Percentiles rank a stretch among this genome's conserved stretches.
These are phyloP conservation scores for Ramalina peruviana DNA, from an alignment of 495 filamentous ascomycete species.

Conservation along the genomic window DNA sequence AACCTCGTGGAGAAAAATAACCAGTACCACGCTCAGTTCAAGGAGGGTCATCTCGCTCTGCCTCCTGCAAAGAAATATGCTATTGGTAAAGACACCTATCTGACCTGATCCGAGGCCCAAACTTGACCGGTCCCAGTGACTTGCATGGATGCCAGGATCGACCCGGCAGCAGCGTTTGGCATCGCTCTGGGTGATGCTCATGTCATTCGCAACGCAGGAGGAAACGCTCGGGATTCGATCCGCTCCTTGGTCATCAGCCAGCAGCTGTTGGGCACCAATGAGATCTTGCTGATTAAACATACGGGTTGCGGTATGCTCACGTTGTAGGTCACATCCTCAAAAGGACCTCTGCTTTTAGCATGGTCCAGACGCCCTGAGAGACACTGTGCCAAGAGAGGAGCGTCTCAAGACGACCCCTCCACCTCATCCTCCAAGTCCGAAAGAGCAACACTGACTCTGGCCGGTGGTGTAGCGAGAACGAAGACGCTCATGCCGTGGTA, in stretches of 20 bases:
- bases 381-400: no score
- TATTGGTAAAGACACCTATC: constrained; percentile 25
- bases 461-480: constrained; percentile 30
- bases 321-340: constrained; percentile 24
- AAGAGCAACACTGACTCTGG: no score
- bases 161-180: constrained; percentile 56
- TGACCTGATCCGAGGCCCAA: constrained; percentile 9
- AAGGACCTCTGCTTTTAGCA: no score
- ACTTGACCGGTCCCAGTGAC: constrained; percentile 35
- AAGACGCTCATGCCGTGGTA: constrained; percentile 43
- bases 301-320: constrained; percentile 71
- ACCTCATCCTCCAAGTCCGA: no score
- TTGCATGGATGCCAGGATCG: constrained; percentile 79
- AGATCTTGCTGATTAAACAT: constrained; percentile 69
- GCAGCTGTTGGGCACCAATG: constrained; percentile 67
- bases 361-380: no score
- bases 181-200: constrained; percentile 66
- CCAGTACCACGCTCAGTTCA: constrained; percentile 47
- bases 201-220: constrained; percentile 70
- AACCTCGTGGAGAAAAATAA: constrained; percentile 45
- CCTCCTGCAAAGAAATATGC: constrained; percentile 60
- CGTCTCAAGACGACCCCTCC: no score
- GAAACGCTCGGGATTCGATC: constrained; percentile 49
- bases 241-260: constrained; percentile 67
- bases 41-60: constrained; percentile 48